These are phyloP conservation scores for Crepidotus variabilis DNA, from an alignment of 768 basidiomycete genomes.

Conservation along the genomic window DNA sequence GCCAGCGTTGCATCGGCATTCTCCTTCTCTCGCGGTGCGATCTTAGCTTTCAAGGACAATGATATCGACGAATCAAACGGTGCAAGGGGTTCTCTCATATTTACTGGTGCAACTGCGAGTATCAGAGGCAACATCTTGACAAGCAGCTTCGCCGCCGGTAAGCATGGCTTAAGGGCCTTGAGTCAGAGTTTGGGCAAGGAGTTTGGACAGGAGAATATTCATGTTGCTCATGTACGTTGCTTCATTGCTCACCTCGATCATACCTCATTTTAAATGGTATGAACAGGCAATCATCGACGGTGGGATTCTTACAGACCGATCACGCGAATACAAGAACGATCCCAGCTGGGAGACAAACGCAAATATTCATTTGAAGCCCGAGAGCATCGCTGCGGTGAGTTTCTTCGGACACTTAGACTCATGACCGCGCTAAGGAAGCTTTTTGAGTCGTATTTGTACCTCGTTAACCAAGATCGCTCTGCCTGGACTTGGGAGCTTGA, in stretches of 20 bases:
- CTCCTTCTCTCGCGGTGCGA: constrained; percentile 57
- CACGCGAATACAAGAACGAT: constrained; percentile 19
- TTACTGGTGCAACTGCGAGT: constrained; percentile 72
- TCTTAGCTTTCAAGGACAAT: constrained; percentile 59
- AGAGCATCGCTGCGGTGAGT: constrained; percentile 66
- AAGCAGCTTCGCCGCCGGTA: constrained; percentile 61
- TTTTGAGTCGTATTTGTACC: constrained; percentile 55
- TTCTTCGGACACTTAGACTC: background rate
- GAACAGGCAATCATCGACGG: constrained; percentile 69
- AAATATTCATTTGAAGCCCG: constrained; percentile 51
- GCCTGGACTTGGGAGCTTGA: constrained; percentile 79
- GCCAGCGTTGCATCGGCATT: constrained; percentile 57
- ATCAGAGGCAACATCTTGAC: constrained; percentile 58
- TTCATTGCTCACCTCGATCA: constrained; percentile 22
- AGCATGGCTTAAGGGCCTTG: constrained; percentile 58
- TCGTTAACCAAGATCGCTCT: constrained; percentile 62
- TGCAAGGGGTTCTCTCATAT: constrained; percentile 60
- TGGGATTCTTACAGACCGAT: constrained; percentile 35
- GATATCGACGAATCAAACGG: constrained; percentile 43
- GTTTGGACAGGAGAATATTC: constrained; percentile 71
- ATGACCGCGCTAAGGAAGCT: background rate
- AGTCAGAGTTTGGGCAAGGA: constrained; percentile 74
- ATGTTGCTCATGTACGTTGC: constrained; percentile 65
- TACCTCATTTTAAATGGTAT: background rate
- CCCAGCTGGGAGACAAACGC: constrained; percentile 40